Evolutionary conservation across 2,329 filamentous ascomycete species (phyloP).

Genomic region (Aureobasidium sp.): DNA sequence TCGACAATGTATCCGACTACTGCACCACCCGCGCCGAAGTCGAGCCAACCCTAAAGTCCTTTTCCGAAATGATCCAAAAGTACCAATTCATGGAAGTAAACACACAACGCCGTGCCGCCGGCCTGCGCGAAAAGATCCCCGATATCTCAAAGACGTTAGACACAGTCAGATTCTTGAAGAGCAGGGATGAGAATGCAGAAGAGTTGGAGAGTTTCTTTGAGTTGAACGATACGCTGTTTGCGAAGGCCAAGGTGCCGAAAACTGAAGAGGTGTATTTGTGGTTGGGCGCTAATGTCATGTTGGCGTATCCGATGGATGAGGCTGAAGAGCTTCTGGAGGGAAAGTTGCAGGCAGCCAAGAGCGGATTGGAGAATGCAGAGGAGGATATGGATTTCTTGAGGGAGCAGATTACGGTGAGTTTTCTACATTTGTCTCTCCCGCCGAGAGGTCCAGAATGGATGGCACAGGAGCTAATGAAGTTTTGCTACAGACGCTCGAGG

Average conservation of each 20-base stretch:
- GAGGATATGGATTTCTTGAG: constrained; percentile 93
- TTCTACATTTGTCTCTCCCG: not conserved
- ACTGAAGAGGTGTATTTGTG: constrained; percentile 93
- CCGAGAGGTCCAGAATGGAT: not conserved
- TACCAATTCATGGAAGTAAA: constrained; percentile 99
- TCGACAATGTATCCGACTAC: constrained; percentile 85
- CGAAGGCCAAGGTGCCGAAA: constrained; percentile 73
- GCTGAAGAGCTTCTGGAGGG: constrained; percentile 69
- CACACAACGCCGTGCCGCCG: constrained; percentile 71
- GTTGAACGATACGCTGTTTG: constrained; percentile 91
- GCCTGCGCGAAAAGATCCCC: constrained; percentile 88
- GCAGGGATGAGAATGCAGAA: constrained; percentile 60
- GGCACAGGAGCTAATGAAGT: not conserved
- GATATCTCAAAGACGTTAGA: constrained; percentile 96
- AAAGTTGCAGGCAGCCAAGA: constrained; percentile 72
- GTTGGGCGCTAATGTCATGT: constrained; percentile 98
- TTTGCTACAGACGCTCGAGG: constrained; percentile 75
- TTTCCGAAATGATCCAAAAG: constrained; percentile 94
- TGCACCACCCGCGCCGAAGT: constrained; percentile 71
- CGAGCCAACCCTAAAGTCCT: constrained; percentile 71
- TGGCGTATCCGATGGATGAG: constrained; percentile 85
- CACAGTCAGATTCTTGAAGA: constrained; percentile 77
- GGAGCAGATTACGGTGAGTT: constrained; percentile 85
- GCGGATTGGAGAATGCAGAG: constrained; percentile 78
- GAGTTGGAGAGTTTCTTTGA: constrained; percentile 90